Base-by-base conservation (phyloP, 2,329 filamentous ascomycete genomes). In the Penicillium sp. region DNA sequence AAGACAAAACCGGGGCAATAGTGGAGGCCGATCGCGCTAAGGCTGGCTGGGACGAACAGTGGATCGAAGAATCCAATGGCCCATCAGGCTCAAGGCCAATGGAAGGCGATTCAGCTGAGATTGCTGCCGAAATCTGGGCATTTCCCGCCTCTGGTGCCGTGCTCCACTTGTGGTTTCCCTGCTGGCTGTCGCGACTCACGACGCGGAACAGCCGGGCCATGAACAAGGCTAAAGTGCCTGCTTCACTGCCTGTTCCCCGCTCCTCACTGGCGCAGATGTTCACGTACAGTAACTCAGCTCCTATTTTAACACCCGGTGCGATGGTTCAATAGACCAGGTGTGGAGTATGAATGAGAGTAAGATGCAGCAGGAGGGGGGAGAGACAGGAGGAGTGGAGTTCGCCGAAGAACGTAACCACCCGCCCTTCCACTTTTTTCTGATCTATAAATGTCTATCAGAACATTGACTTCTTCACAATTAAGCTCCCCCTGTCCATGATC, bases 11-110 rank as follows among this genome's bases (percentile, higher is more conserved):
- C 3, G 38, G n/a, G 17, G 9, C n/a, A 12, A 42, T 22, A 26
- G 42, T 26, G 17, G 26, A 12, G 22, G 33, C 35, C 54, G 59
- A 58, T 61, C 54, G 54, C 59, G 24, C 49, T 54, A 54, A 15
- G 15, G 44, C 19, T 47, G 40, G 30, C 55, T 17, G 13, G 50
- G 42, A 62, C 55, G 60, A 62, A 62, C 60, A 55, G 55, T 62
- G 55, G 55, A 58, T 58, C 59, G 44, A 26, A 15, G 35, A n/a
- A 19, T 22, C 33, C 2, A 12, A 51, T 7, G 28, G 49, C 19
- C 28, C 28, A 42, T 15, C 17, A 51, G 26, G 12, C 22, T 26
- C 10, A 19, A 45, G 10, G 33, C 44, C 22, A n/a, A 37, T 47
- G 12, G 2, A 17, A 12, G 15, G 19, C 24, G 28, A 12, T n/a